Conservation (phyloP, 352 stramenopile genomes). For the Phytophthora agathidicida region DNA sequence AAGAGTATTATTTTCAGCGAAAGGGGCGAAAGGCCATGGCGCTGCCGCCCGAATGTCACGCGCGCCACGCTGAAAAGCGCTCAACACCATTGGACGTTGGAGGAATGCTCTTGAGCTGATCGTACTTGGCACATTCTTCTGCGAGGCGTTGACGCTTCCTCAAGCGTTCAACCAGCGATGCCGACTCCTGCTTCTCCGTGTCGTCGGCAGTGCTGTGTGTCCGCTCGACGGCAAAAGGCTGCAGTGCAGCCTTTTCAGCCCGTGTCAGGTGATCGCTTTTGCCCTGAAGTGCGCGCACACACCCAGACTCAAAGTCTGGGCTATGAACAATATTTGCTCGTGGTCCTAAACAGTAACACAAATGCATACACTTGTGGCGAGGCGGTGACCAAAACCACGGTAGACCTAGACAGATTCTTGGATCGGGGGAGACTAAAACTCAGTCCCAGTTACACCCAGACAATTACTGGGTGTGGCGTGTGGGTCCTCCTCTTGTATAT, state of each 20-base stretch:
- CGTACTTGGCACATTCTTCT: neutral
- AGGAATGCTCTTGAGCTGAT: neutral
- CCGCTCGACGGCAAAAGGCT: neutral
- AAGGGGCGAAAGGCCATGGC: neutral
- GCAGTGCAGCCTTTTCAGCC: neutral
- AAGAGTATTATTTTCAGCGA: neutral
- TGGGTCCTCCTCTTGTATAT: too few species aligned
- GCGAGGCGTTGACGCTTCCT: neutral
- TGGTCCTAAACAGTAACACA: neutral
- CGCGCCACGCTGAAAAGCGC: slow-evolving; percentile 5
- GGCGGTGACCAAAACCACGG: too few species aligned
- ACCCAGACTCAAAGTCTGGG: slow-evolving; percentile 4
- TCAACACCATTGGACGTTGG: slow-evolving; percentile 1
- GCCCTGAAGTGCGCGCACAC: neutral
- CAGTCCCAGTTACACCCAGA: too few species aligned
- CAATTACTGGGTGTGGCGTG: too few species aligned
- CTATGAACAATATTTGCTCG: slow-evolving; percentile 6
- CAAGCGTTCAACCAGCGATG: neutral
- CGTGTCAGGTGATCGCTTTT: neutral
- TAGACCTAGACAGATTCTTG: too few species aligned
- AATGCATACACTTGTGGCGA: too few species aligned
- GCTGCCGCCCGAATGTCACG: slow-evolving; percentile 2
- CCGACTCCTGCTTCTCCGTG: neutral
- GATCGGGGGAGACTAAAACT: too few species aligned
- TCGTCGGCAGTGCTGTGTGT: neutral